These are phyloP conservation scores for Penicillium crustosum DNA, from an alignment of 2,329 filamentous ascomycete genomes.

Conservation along the genomic window DNA sequence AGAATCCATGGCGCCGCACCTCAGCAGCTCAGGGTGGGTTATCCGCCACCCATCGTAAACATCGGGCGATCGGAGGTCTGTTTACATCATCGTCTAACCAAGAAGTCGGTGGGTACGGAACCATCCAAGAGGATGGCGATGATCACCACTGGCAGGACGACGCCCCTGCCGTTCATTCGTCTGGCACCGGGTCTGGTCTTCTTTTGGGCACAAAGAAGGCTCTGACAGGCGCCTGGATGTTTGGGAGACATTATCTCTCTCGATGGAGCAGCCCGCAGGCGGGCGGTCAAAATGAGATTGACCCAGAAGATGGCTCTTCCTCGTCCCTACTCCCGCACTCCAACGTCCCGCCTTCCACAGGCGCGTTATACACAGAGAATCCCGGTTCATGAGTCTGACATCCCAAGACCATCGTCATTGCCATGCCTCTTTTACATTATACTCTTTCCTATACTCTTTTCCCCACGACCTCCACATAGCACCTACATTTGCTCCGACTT, in stretches of 20 bases:
- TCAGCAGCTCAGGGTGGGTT: slow-evolving; percentile 28
- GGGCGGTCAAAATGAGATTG: slow-evolving; percentile 9
- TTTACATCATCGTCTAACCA: slow-evolving; percentile 35
- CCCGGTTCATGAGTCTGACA: background rate
- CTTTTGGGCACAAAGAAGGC: slow-evolving; percentile 32
- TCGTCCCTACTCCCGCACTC: slow-evolving; percentile 19
- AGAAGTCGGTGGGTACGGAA: slow-evolving; percentile 27
- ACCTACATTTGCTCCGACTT: background rate
- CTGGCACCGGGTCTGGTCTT: slow-evolving; percentile 10
- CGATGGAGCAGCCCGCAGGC: slow-evolving; percentile 27
- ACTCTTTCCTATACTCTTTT: background rate
- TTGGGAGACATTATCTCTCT: slow-evolving; percentile 25
- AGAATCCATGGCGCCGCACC: slow-evolving; percentile 23
- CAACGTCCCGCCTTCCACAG: slow-evolving; percentile 1
- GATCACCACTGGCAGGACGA: background rate
- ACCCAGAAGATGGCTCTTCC: slow-evolving; percentile 9
- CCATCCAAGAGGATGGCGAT: slow-evolving; percentile 25
- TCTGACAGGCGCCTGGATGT: slow-evolving; percentile 27
- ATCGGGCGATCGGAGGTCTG: slow-evolving; percentile 11
- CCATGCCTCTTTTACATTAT: background rate
- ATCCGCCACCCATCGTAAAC: slow-evolving; percentile 22
- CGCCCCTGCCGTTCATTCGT: background rate
- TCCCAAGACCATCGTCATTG: slow-evolving; percentile 7
- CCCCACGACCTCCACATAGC: background rate
- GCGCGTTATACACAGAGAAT: background rate